Conservation (phyloP, 805 yeast genomes). For the Kluyveromyces siamensis region DNA sequence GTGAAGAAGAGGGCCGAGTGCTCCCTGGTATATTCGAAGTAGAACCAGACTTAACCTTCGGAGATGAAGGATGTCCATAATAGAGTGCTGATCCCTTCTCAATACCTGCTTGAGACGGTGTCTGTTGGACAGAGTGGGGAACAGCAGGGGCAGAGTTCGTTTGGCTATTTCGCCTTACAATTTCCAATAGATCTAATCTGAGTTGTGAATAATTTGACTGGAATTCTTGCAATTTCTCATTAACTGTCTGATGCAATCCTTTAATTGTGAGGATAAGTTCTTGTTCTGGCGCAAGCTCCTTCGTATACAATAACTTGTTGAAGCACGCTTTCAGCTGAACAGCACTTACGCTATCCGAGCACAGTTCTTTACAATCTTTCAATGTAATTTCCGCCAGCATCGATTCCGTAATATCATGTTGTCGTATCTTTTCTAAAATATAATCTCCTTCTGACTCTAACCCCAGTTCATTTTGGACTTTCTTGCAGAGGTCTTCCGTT, state of each 20-base stretch:
- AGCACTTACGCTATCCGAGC: slow-evolving; percentile 44
- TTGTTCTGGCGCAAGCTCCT: slow-evolving; percentile 23
- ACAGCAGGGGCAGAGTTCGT: not conserved
- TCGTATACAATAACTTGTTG: slow-evolving; percentile 33
- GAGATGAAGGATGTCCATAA: slow-evolving; percentile 4
- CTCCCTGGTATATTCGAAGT: slow-evolving; percentile 1
- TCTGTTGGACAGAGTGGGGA: slow-evolving; percentile 5
- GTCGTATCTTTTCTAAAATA: slow-evolving; percentile 7
- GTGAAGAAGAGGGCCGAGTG: slow-evolving; percentile 5
- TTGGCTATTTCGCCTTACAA: slow-evolving; percentile 15
- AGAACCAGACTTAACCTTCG: slow-evolving; percentile 2
- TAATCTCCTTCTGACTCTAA: slow-evolving; percentile 7
- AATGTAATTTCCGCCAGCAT: slow-evolving; percentile 60
- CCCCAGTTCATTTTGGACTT: slow-evolving; percentile 6
- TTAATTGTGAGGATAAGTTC: slow-evolving; percentile 22
- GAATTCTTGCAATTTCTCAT: slow-evolving; percentile 23
- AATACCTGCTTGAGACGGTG: slow-evolving; percentile 13
- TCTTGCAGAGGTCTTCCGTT: slow-evolving; percentile 3
- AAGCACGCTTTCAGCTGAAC: slow-evolving; percentile 52
- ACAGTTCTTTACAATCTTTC: slow-evolving; percentile 67
- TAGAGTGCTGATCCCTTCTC: slow-evolving; percentile 10
- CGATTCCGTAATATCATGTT: slow-evolving; percentile 40
- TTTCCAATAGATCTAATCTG: slow-evolving; percentile 24
- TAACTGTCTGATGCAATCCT: slow-evolving; percentile 19
- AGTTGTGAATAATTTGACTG: slow-evolving; percentile 23